These are phyloP conservation scores for Ophiosphaerella herpotricha DNA, from an alignment of 2,329 filamentous ascomycete species.

Conservation along the genomic window DNA sequence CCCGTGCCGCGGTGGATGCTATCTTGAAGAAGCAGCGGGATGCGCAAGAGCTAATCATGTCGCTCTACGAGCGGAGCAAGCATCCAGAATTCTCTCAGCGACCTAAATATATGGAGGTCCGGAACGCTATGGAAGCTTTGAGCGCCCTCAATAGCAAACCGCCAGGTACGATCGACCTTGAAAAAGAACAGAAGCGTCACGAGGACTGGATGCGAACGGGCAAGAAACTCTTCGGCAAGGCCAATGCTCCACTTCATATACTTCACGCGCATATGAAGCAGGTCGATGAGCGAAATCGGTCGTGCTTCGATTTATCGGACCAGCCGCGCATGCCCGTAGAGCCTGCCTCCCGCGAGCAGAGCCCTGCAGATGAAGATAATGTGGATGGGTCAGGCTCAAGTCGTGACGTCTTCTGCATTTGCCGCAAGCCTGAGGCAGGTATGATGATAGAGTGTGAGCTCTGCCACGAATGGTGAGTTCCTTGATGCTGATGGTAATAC, in stretches of 20 bases:
- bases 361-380: constrained; percentile 57
- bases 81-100: constrained; percentile 76
- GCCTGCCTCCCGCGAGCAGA: constrained; percentile 83
- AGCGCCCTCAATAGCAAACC: constrained; percentile 93
- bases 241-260: constrained; percentile 95
- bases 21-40: constrained; percentile 96
- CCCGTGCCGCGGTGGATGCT: constrained; percentile 80
- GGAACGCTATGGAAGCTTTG: constrained; percentile 83
- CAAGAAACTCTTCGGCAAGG: constrained; percentile 97
- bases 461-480: constrained; percentile 89
- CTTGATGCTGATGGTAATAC: not conserved
- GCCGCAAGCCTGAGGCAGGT: constrained; percentile 86
- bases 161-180: constrained; percentile 84
- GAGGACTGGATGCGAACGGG: constrained; percentile 99
- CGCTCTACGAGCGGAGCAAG: constrained; percentile 77
- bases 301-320: constrained; percentile 90
- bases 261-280: constrained; percentile 93
- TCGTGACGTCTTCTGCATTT: constrained; percentile 95
- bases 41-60: constrained; percentile 84
- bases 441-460: constrained; percentile 99
- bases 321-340: constrained; percentile 89
- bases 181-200: constrained; percentile 90
- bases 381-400: constrained; percentile 54
- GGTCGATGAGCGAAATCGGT: constrained; percentile 84
- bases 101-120: constrained; percentile 87